These are phyloP conservation scores for Malbranchea zuffiana DNA, from an alignment of 2,329 filamentous ascomycete species.

Conservation along the genomic window DNA sequence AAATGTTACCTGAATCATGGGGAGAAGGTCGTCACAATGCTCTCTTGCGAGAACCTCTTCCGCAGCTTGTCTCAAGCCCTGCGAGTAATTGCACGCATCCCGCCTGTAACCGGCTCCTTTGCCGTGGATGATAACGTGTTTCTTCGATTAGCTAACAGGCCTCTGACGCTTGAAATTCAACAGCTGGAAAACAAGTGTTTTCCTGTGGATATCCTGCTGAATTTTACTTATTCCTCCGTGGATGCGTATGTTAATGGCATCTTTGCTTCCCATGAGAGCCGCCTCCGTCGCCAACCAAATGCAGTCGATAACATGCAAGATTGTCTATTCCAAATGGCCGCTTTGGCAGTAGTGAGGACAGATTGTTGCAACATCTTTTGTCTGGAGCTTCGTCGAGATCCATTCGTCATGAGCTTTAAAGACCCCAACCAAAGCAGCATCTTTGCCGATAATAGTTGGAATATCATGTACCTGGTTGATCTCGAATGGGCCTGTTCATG, in stretches of 20 bases:
- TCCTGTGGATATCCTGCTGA: conserved; percentile 16
- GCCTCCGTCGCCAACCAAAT: conserved; percentile 18
- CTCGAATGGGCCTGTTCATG: conserved; percentile 16
- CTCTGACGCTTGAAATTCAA: conserved; percentile 15
- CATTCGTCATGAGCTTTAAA: conserved; percentile 2
- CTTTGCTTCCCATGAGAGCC: conserved; percentile 17
- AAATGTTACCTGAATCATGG: conserved; percentile 5
- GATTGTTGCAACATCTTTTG: conserved; percentile 19
- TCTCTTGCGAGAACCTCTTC: conserved; percentile 17
- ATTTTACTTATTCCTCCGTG: conserved; percentile 17
- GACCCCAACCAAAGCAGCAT: conserved; percentile 1
- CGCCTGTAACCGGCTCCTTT: conserved; percentile 17
- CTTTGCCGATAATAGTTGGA: conserved; percentile 4
- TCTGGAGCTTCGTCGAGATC: background rate
- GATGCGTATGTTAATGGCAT: conserved; percentile 17
- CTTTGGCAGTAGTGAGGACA: conserved; percentile 21
- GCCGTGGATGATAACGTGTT: conserved; percentile 16
- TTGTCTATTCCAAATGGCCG: conserved; percentile 20
- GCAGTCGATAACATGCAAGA: conserved; percentile 5
- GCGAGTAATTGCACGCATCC: conserved; percentile 13
- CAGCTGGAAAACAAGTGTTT: conserved; percentile 17
- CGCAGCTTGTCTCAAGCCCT: conserved; percentile 13
- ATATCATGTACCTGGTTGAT: conserved; percentile 8
- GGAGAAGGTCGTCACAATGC: conserved; percentile 9
- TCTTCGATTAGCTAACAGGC: conserved; percentile 16